Evolutionary conservation across 2,329 filamentous ascomycete species (phyloP).

Genomic region (Aspergillus hiratsukae): DNA sequence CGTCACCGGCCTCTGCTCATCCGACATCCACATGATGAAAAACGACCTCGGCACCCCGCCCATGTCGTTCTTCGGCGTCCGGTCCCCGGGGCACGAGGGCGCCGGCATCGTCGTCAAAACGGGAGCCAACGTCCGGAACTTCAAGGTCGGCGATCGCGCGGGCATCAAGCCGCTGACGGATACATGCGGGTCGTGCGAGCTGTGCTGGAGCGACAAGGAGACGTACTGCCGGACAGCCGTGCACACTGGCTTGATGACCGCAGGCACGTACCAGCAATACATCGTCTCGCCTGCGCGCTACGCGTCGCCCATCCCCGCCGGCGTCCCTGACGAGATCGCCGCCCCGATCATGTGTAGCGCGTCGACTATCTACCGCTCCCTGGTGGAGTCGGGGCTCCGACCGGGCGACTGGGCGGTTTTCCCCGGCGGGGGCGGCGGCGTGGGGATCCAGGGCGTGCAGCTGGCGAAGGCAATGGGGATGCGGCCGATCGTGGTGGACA

Average conservation of each 20-base stretch:
- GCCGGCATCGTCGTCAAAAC: conserved; percentile 56
- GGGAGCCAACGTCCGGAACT: conserved; percentile 49
- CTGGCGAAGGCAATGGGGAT: conserved; percentile 54
- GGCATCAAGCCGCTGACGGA: conserved; percentile 51
- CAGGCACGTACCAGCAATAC: conserved; percentile 57
- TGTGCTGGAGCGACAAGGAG: conserved; percentile 51
- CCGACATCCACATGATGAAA: conserved; percentile 55
- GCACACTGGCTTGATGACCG: conserved; percentile 41
- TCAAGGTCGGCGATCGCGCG: conserved; percentile 52
- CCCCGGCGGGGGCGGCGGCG: conserved; percentile 46
- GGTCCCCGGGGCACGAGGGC: conserved; percentile 53
- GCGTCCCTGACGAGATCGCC: conserved; percentile 51
- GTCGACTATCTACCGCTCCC: conserved; percentile 54
- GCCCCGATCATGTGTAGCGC: conserved; percentile 59
- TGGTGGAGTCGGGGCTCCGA: conserved; percentile 48
- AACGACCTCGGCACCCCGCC: conserved; percentile 48
- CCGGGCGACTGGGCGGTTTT: conserved; percentile 50
- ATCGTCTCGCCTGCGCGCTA: conserved; percentile 53
- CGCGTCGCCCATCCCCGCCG: conserved; percentile 53
- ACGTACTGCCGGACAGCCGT: conserved; percentile 38
- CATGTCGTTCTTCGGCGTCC: conserved; percentile 44
- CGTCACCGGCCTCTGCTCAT: conserved; percentile 55
- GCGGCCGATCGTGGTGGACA: conserved; percentile 53
- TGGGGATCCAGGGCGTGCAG: conserved; percentile 56
- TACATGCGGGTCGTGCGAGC: conserved; percentile 48